A percentile compares a stretch with the other conserved stretches of the same genome.
phyloP scores from a whole-genome alignment of 441 rosid species.

The Erysimum cheiri region DNA sequence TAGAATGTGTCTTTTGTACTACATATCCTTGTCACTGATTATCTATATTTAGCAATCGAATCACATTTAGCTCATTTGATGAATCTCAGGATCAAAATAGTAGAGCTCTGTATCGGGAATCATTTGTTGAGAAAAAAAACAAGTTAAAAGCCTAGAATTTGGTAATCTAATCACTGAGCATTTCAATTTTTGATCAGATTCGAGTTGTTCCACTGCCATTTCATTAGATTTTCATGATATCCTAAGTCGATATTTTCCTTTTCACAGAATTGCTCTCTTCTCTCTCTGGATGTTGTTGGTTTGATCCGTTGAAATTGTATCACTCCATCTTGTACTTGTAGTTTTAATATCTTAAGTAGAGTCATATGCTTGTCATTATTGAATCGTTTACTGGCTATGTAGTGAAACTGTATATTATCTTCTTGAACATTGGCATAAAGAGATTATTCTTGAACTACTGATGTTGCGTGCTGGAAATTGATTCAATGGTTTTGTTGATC shows the following conservation, averaged over 20 bases:
- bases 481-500: neutral
- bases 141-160: neutral
- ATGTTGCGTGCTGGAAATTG: neutral
- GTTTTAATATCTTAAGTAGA: neutral
- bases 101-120: neutral
- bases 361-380: constrained; percentile 10
- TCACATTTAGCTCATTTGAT: constrained; percentile 22
- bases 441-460: neutral
- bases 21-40: neutral
- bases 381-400: constrained; percentile 14
- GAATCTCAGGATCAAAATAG: neutral
- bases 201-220: no score
- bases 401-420: neutral
- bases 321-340: neutral
- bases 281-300: neutral
- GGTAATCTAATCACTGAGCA: neutral
- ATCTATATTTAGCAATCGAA: neutral
- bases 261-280: neutral
- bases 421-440: neutral
- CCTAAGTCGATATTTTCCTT: no score
- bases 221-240: no score
- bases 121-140: neutral
- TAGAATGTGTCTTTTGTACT: neutral
- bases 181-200: no score
- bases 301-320: neutral